These are phyloP conservation scores for Lipomyces yamadae DNA, from an alignment of 805 yeast genomes.

Conservation along the genomic window DNA sequence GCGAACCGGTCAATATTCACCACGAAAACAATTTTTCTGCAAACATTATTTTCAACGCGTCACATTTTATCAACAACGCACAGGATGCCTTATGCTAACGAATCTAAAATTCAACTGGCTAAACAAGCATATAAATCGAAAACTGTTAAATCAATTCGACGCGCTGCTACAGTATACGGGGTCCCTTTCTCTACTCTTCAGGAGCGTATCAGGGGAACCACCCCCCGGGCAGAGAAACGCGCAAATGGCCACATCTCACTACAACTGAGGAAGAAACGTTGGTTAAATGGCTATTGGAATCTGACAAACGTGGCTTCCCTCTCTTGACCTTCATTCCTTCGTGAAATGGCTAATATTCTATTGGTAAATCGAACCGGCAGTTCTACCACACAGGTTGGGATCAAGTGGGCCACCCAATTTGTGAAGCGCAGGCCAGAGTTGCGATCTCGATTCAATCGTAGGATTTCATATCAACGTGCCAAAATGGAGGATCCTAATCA, in stretches of 20 bases:
- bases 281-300: not conserved
- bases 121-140: not conserved
- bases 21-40: not conserved
- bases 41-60: not conserved
- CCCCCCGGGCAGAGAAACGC: not conserved
- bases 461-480: constrained; percentile 2
- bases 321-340: not conserved
- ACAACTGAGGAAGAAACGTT: not conserved
- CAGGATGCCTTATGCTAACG: not conserved
- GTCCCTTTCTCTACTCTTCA: not conserved
- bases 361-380: not conserved
- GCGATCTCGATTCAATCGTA: not conserved
- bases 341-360: not conserved
- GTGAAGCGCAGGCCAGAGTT: not conserved
- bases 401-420: constrained; percentile 1
- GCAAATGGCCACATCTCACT: not conserved
- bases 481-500: constrained; percentile 2
- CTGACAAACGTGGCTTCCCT: not conserved
- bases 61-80: not conserved
- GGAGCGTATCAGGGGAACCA: not conserved
- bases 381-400: not conserved
- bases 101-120: not conserved
- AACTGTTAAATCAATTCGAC: not conserved
- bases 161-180: not conserved
- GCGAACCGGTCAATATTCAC: constrained; percentile 42